Conservation (phyloP, 306 rosid species). For the Argentina anserina region DNA sequence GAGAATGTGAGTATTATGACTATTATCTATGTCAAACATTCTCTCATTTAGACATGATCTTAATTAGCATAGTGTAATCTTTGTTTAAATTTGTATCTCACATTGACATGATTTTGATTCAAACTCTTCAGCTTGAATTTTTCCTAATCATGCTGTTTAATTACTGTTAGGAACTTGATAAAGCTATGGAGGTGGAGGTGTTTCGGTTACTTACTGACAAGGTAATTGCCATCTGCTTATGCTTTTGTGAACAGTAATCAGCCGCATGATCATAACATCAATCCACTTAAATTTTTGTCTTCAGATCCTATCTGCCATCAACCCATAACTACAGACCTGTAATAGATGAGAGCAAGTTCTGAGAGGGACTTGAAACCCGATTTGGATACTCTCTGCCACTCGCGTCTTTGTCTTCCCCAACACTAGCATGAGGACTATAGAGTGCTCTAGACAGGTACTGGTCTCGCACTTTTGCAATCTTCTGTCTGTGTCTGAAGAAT, state of each 20-base stretch:
- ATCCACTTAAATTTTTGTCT: conserved; percentile 14
- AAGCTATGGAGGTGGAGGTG: conserved; percentile 63
- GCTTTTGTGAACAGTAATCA: conserved; percentile 5
- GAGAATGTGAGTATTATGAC: conserved; percentile 52
- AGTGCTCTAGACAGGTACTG: not conserved
- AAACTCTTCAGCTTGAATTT: not conserved
- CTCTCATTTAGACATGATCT: not conserved
- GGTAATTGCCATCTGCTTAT: conserved; percentile 36
- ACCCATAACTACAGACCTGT: conserved; percentile 27
- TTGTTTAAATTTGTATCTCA: not conserved
- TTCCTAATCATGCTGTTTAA: conserved; percentile 22
- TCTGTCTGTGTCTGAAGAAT: not conserved
- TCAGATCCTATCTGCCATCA: conserved; percentile 61
- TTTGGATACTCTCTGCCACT: not conserved
- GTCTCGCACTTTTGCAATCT: not conserved
- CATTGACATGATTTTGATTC: not conserved
- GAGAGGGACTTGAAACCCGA: conserved; percentile 7
- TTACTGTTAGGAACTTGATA: conserved; percentile 65
- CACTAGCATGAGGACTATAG: not conserved
- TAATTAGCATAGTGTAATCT: not conserved
- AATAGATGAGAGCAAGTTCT: conserved; percentile 12
- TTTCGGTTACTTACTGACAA: conserved; percentile 56
- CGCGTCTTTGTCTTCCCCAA: not conserved
- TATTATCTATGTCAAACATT: not conserved
- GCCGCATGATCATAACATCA: not conserved